Conservation (phyloP, 192 early-diverging fungal genomes). For the Bifiguratus adelaidae region DNA sequence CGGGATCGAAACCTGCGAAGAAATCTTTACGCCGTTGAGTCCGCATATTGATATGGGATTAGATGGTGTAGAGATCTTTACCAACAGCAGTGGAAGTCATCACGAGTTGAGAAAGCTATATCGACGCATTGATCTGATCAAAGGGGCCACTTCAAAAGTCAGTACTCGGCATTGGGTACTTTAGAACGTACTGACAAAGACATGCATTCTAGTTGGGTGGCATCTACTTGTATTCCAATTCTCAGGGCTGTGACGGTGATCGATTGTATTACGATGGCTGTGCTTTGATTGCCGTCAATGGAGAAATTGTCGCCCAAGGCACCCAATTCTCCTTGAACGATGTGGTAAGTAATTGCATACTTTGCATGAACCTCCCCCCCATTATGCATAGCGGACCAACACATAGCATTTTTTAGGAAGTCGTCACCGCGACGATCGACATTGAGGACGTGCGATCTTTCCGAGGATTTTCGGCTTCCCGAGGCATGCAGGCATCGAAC, state of each 20-base stretch:
- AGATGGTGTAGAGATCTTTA: slow-evolving; percentile 95
- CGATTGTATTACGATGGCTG: slow-evolving; percentile 96
- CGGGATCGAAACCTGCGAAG: slow-evolving; percentile 95
- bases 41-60: slow-evolving; percentile 90
- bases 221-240: slow-evolving; percentile 92
- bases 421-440: slow-evolving; percentile 84
- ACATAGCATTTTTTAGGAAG: slow-evolving; percentile 48
- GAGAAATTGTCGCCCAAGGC: slow-evolving; percentile 77
- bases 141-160: slow-evolving; percentile 82
- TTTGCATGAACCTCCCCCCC: not conserved
- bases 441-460: slow-evolving; percentile 80
- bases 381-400: slow-evolving; percentile 3
- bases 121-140: slow-evolving; percentile 78
- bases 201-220: slow-evolving; percentile 60
- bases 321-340: slow-evolving; percentile 89
- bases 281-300: slow-evolving; percentile 84
- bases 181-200: not conserved
- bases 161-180: not conserved
- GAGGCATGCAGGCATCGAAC: slow-evolving; percentile 68
- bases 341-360: slow-evolving; percentile 44
- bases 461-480: slow-evolving; percentile 56
- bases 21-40: slow-evolving; percentile 87
- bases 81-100: slow-evolving; percentile 93
- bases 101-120: slow-evolving; percentile 93
- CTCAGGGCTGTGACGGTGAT: slow-evolving; percentile 97